Evolutionary conservation across 1,284 basidiomycete genomes (phyloP), one percentile per base, ranked within the genome.

Genomic region (Chalciporus sp.): DNA sequence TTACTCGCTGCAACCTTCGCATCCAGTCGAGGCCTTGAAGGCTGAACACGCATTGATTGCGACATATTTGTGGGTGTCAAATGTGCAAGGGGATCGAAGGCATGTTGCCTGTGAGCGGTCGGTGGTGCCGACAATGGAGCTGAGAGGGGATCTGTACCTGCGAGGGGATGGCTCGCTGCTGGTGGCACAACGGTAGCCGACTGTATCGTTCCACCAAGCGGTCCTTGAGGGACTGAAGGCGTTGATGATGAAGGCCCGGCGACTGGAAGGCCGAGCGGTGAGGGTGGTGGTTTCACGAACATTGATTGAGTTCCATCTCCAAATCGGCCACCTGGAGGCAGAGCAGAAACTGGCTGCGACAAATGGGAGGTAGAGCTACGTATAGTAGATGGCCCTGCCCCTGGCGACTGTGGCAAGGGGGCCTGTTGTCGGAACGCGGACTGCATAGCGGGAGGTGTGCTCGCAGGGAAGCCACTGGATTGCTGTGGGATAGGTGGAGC

Each of bases 1-100:
- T 92, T 92, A 69, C 88, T 91, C 20, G 91, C 90, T n/a, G 90
- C 90, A 68, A 92, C 86, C 60, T 84, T 78, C 7, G 91, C 84
- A 70, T 93, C 90, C 62, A 93, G 67, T 60, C 86, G 77, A 43
- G 85, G 81, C 57, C 88, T 73, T 37, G 80, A 82, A 10, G 88
- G 84, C 58, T 83, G 81, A 41, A 86, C 76, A 17, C 86, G 82
- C 66, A 92, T 71, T 19, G 88, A 88, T 47, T 76, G 77, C 4
- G 86, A 77, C 84, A 90, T 84, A 58, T 77, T 76, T 42, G 76
- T 73, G 12, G 86, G 78, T 56, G 74, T 74, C 37, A 78, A 73
- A 58, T 81, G 80, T 12, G 82, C 85, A 19, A 90, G 76, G 28
- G 88, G 88, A 63, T 90, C 86, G 29, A 86, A 71, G 26, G 64